Base-by-base conservation (phyloP, 2,329 filamentous ascomycete genomes). In the Coniochaeta prunicola region DNA sequence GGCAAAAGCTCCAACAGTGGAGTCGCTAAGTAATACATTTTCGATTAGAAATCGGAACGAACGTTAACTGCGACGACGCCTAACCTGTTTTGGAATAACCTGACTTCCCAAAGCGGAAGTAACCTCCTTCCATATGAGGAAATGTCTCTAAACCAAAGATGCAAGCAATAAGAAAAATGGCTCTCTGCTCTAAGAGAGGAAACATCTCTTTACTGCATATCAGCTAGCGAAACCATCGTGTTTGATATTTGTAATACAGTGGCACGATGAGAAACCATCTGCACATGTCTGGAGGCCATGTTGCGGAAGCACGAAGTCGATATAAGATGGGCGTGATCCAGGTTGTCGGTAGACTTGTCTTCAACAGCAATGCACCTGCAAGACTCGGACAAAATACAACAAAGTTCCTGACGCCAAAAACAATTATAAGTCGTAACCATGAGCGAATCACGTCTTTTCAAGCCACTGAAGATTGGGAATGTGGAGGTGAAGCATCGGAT, bases 401-500 rank as follows among this genome's bases (percentile, higher is more conserved):
- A n/a, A n/a, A n/a, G n/a, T n/a, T n/a, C n/a, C n/a, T n/a, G n/a
- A n/a, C n/a, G n/a, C n/a, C n/a, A n/a, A n/a, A n/a, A n/a, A n/a
- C n/a, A n/a, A n/a, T n/a, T n/a, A n/a, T n/a, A n/a, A n/a, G n/a
- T n/a, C n/a, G n/a, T n/a, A n/a, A n/a, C n/a, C n/a, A n/a, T n/a
- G n/a, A n/a, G n/a, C n/a, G n/a, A n/a, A n/a, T n/a, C n/a, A n/a
- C 60, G 60, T 15, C 72, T 79, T 38, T 80, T 79, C 63, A 66
- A 70, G 57, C 76, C 78, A 17, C 66, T 80, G 58, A 63, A 68
- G n/a, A 72, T 80, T 8, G 74, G 79, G 61, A 76, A 75, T 48
- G 73, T 80, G 54, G 69, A 67, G 10, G 76, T 85, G 40, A 70
- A 76, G 57, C 80, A 84, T 65, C 77, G 82, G 57, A 70, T 85